These are phyloP conservation scores for Aspergillus carbonarius DNA, from an alignment of 2,329 filamentous ascomycete genomes.

Conservation along the genomic window DNA sequence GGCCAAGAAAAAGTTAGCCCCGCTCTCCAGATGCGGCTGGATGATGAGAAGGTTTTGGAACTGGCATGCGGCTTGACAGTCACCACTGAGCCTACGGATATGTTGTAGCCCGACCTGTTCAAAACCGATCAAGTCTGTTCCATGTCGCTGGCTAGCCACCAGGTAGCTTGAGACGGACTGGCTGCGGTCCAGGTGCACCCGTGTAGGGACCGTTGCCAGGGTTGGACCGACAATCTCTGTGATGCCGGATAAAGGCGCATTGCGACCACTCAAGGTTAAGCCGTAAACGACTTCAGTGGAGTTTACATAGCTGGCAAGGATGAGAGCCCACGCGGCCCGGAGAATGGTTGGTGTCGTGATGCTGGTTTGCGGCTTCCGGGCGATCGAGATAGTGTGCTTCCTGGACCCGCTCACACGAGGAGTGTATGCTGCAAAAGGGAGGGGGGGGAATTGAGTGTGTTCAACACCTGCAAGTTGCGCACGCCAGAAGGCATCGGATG, in stretches of 20 bases:
- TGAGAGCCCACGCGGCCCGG: conserved; percentile 44
- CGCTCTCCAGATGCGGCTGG: conserved; percentile 17
- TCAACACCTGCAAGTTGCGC: too few relatives aligned
- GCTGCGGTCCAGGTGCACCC: conserved; percentile 29
- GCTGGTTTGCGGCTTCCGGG: not conserved
- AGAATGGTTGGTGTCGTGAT: conserved; percentile 44
- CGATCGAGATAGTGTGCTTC: not conserved
- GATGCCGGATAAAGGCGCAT: conserved; percentile 39
- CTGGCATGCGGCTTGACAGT: conserved; percentile 37
- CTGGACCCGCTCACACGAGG: too few relatives aligned
- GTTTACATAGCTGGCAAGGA: conserved; percentile 38
- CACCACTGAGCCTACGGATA: conserved; percentile 50
- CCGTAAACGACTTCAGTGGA: conserved; percentile 44
- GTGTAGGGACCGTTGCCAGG: conserved; percentile 45
- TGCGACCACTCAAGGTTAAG: conserved; percentile 47
- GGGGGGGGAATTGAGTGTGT: too few relatives aligned
- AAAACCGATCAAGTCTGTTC: conserved; percentile 55
- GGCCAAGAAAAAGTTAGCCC: too few relatives aligned
- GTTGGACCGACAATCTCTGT: conserved; percentile 46
- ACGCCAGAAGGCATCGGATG: too few relatives aligned
- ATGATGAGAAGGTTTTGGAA: conserved; percentile 44
- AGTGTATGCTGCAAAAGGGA: too few relatives aligned
- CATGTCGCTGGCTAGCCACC: conserved; percentile 53
- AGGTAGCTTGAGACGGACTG: conserved; percentile 50
- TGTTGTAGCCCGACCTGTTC: conserved; percentile 56